These are phyloP conservation scores for Trichoderma erinaceum DNA, from an alignment of 495 filamentous ascomycete species.

Conservation along the genomic window DNA sequence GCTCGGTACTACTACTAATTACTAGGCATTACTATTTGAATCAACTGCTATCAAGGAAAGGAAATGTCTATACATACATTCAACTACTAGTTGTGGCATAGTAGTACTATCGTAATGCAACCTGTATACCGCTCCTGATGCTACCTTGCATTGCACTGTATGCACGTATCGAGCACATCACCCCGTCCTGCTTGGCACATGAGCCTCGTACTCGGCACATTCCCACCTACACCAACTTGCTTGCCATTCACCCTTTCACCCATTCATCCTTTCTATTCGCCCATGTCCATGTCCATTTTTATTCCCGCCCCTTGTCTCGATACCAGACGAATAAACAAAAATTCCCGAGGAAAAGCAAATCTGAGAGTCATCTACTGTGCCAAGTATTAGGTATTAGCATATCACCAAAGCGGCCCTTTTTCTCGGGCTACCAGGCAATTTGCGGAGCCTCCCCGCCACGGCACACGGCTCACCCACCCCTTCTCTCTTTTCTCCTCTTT, in stretches of 20 bases:
- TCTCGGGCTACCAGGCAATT: no score
- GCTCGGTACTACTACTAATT: no score
- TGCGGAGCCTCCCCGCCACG: no score
- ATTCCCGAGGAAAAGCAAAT: no score
- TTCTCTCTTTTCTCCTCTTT: neutral
- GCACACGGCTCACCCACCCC: no score
- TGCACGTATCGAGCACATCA: neutral
- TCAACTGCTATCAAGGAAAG: neutral
- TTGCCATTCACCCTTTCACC: constrained; percentile 9
- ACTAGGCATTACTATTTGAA: no score
- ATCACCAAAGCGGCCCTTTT: no score
- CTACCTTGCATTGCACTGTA: neutral
- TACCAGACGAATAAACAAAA: neutral
- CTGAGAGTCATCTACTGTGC: no score
- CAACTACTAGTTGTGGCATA: neutral
- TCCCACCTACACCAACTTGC: neutral
- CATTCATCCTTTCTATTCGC: neutral
- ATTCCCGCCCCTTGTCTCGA: neutral
- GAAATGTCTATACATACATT: neutral
- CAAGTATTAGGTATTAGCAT: no score
- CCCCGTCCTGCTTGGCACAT: neutral
- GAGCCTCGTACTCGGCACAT: constrained; percentile 4
- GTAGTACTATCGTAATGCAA: neutral
- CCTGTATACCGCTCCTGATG: neutral
- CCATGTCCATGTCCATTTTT: neutral